These are phyloP conservation scores for Endocalyx cinctus DNA, from an alignment of 2,329 filamentous ascomycete genomes.

Conservation along the genomic window DNA sequence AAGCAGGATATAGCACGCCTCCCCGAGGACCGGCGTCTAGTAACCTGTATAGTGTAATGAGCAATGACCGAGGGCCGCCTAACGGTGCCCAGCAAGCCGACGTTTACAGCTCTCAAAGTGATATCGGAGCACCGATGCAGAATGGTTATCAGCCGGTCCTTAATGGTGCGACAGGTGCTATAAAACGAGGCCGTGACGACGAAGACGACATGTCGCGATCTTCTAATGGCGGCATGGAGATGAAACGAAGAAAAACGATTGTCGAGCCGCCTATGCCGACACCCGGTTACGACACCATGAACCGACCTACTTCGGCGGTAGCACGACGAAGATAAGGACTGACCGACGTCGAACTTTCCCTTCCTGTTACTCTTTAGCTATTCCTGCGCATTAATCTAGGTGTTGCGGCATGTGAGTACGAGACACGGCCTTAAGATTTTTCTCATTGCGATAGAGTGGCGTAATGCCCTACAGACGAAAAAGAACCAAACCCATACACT, in stretches of 20 bases:
- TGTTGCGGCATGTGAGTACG: slow-evolving; percentile 16
- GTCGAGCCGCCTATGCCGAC: slow-evolving; percentile 54
- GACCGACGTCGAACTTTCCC: slow-evolving; percentile 4
- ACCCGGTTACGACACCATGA: slow-evolving; percentile 46
- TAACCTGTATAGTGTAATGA: slow-evolving; percentile 86
- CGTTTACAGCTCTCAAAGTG: slow-evolving; percentile 63
- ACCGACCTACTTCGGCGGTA: slow-evolving; percentile 42
- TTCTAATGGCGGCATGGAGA: slow-evolving; percentile 57
- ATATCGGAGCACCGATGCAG: slow-evolving; percentile 50
- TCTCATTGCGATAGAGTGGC: slow-evolving; percentile 13
- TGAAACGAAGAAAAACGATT: slow-evolving; percentile 78
- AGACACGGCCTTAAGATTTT: slow-evolving; percentile 16
- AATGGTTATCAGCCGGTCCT: slow-evolving; percentile 63
- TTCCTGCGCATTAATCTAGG: slow-evolving; percentile 16
- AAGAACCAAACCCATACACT: slow-evolving; percentile 19
- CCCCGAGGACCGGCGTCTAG: slow-evolving; percentile 70
- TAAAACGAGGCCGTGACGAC: slow-evolving; percentile 52
- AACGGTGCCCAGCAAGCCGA: slow-evolving; percentile 66
- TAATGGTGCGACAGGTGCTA: slow-evolving; percentile 52
- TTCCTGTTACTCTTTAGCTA: slow-evolving; percentile 5
- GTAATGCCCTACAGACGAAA: no score
- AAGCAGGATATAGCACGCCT: slow-evolving; percentile 70
- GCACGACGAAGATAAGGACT: slow-evolving; percentile 27
- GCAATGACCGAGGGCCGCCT: slow-evolving; percentile 64
- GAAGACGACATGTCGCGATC: slow-evolving; percentile 58